These are phyloP conservation scores for Scheffersomyces segobiensis DNA, from an alignment of 1,139 yeast species.

Conservation along the genomic window DNA sequence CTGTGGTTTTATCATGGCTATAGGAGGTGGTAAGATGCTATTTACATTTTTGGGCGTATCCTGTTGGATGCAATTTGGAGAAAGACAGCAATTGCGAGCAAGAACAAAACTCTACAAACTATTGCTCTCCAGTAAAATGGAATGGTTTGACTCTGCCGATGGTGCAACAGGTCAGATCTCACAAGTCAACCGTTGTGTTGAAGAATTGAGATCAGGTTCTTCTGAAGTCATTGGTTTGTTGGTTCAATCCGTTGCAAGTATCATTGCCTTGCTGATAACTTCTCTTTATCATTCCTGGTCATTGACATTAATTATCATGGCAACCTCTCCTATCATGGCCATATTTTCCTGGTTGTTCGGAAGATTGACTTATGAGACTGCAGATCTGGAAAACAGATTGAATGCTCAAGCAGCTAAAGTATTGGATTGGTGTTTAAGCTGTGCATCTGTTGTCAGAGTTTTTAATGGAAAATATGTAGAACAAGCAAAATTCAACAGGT, in stretches of 20 bases:
- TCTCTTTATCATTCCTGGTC: slow-evolving; percentile 84
- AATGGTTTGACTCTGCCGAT: slow-evolving; percentile 61
- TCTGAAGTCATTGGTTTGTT: slow-evolving; percentile 67
- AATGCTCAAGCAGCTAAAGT: slow-evolving; percentile 60
- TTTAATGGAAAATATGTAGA: slow-evolving; percentile 63
- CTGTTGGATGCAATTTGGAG: slow-evolving; percentile 74
- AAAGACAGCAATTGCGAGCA: slow-evolving; percentile 62
- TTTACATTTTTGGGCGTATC: slow-evolving; percentile 57
- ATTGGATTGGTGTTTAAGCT: slow-evolving; percentile 68
- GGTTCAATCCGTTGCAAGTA: slow-evolving; percentile 51
- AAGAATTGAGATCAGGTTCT: slow-evolving; percentile 70
- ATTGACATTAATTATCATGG: slow-evolving; percentile 71
- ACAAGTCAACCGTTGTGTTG: slow-evolving; percentile 72
- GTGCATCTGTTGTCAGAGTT: slow-evolving; percentile 60
- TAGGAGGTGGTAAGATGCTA: slow-evolving; percentile 57
- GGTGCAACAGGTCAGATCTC: slow-evolving; percentile 63
- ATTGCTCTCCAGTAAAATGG: slow-evolving; percentile 37
- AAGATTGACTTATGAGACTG: slow-evolving; percentile 45
- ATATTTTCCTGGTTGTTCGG: slow-evolving; percentile 54
- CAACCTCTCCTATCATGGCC: slow-evolving; percentile 69
- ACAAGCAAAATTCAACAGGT: slow-evolving; percentile 36
- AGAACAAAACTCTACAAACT: slow-evolving; percentile 43
- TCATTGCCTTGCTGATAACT: slow-evolving; percentile 58
- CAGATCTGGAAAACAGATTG: slow-evolving; percentile 57
- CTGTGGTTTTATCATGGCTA: slow-evolving; percentile 54